Base-by-base conservation (phyloP, 805 yeast genomes). In the Hanseniaspora guilliermondii region DNA sequence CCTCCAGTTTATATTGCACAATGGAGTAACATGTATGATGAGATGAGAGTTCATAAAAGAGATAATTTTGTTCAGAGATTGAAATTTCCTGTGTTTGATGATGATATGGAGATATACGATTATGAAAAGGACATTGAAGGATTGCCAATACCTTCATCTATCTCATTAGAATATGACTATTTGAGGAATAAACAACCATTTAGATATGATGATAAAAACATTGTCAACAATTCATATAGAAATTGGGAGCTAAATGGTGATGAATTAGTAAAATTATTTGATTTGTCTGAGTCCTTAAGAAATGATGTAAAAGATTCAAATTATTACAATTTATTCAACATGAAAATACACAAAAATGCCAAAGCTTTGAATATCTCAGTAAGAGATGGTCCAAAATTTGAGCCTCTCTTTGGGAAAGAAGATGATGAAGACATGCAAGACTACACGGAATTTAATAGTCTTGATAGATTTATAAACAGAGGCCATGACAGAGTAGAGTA, bases 311-410 rank as follows among this genome's bases (percentile, higher is more conserved):
- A 60, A 17, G 83, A 82, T 64, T 71, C 77, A 17, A 84, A 85
- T 62, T 78, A 77, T 61, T 76, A 69, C 56, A 84, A 85, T 61
- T 68, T 88, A 39, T 91, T 89, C 65, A 88, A 89, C 61, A 79
- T 79, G 56, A 75, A 83, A 53, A 75, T 96, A 0, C 86, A 93
- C 59, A 78, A 83, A 65, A 89, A 96, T 0, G 95, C 97, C 0
- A 93, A 93, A 64, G 91, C 95, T 8, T 73, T 93, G 49, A 87
- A 89, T 62, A 75, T 82, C 45, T 83, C 95, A 1, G 73, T 93
- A 35, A 96, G 97, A 0, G 96, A 96, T 12, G 99, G 98, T 0
- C 97, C 99, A 12, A 86, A 84, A 64, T 93, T 88, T 67, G 97
- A 89, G 68, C 95, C 95, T 0, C 68, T 89, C 16, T 79, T 74